These are phyloP conservation scores for Capsicum baccatum DNA, from an alignment of 257 asterid species.

Conservation along the genomic window DNA sequence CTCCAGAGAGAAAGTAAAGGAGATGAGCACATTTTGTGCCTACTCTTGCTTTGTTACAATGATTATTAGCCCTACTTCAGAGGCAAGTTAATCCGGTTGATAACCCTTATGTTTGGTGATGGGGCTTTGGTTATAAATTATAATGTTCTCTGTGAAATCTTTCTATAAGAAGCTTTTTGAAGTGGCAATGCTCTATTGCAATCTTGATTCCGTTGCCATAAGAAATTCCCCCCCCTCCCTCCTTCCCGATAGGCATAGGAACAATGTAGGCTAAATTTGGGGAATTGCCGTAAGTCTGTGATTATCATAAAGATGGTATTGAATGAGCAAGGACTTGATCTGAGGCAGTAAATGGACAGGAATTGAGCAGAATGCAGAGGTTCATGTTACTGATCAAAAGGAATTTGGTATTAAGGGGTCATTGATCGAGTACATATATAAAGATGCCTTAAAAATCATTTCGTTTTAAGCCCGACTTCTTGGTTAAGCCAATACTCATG, in stretches of 20 bases:
- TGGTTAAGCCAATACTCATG: not conserved
- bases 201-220: too few relatives aligned
- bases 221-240: too few relatives aligned
- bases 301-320: not conserved
- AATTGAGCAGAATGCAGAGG: too few relatives aligned
- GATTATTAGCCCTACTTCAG: not conserved
- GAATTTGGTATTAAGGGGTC: not conserved
- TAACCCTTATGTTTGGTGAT: not conserved
- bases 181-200: too few relatives aligned
- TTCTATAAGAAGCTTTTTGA: not conserved
- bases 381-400: not conserved
- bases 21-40: not conserved
- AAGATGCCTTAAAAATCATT: not conserved
- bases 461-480: not conserved
- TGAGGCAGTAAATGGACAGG: not conserved
- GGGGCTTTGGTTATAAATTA: not conserved
- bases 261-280: not conserved
- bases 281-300: not conserved
- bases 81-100: not conserved
- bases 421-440: not conserved
- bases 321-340: not conserved
- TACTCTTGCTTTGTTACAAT: not conserved
- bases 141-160: not conserved
- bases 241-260: too few relatives aligned
- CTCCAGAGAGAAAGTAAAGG: not conserved